Evolutionary conservation across 306 rosid species (phyloP), one percentile per base, ranked within the genome.

Genomic region (Vigna reflexopilosa): DNA sequence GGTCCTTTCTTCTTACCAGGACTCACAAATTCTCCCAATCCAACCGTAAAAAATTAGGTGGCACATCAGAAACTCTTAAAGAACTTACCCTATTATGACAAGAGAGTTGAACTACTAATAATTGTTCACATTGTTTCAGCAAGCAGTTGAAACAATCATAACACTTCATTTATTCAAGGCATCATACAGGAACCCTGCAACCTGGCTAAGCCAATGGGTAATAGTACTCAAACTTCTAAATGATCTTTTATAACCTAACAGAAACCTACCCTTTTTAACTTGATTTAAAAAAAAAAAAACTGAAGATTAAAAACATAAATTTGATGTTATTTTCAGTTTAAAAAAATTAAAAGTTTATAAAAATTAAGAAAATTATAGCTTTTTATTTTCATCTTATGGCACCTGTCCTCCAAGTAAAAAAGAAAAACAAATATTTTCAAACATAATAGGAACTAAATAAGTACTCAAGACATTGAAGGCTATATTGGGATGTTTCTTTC

Each of bases 21-120:
- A 13, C 7, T 59, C 16, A 70, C 50, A 30, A 38, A 26, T 44
- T 56, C 59, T 24, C 51, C 57, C 77, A 61, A 56, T n/a, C 67
- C 77, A 61, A 68, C 26, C 22, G 13, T 65, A 5, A 59, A 77
- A 59, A 44, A 40, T 74, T 64, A 73, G 56, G 72, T 54, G 30
- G 24, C 26, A 40, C 36, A 42, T 62, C 62, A 40, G 49, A 26
- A 28, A 19, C 57, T 48, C 47, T 11, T 50, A 1, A 13, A 58
- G 14, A 34, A 48, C 1, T 20, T 34, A 47, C 32, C 48, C 64
- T n/a, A 65, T 20, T 52, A 66, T 10, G 67, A 66, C 69, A 65
- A 30, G 47, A 66, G 74, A 45, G 51, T 48, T 73, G 66, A 70
- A 79, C 15, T 54, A 55, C 74, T 65, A 12, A 63, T 42, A 50